A percentile compares a stretch with the other conserved stretches of the same genome.
Evolutionary conservation across 495 filamentous ascomycete species (phyloP).

Genomic region (Chaetomidium leptoderma): DNA sequence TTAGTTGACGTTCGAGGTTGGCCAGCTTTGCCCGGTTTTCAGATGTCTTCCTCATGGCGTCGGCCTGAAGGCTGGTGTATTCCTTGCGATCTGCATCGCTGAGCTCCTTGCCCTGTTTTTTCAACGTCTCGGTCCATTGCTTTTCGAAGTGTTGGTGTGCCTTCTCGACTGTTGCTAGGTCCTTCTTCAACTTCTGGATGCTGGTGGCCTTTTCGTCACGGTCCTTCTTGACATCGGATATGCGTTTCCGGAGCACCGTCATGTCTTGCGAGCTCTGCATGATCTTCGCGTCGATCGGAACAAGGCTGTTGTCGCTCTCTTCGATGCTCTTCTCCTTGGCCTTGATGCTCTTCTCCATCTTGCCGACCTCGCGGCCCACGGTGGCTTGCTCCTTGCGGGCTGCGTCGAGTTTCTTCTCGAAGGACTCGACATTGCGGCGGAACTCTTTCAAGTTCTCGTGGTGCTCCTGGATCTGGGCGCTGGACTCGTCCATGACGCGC

Average conservation of each 20-base stretch:
- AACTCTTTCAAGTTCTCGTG: conserved; percentile 96
- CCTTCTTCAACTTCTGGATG: conserved; percentile 68
- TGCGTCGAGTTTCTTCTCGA: conserved; percentile 73
- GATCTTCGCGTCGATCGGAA: conserved; percentile 91
- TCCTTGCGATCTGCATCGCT: conserved; percentile 84
- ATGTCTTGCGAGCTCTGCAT: conserved; percentile 70
- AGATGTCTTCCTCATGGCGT: conserved; percentile 80
- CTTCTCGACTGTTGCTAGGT: conserved; percentile 79
- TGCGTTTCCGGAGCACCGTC: conserved; percentile 58
- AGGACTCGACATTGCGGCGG: conserved; percentile 79
- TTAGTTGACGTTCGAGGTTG: conserved; percentile 75
- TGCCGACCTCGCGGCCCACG: conserved; percentile 71
- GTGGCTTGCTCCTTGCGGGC: conserved; percentile 82
- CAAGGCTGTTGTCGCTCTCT: conserved; percentile 73
- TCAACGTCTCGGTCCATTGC: conserved; percentile 75
- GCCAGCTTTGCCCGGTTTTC: conserved; percentile 78
- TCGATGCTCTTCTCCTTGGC: conserved; percentile 85
- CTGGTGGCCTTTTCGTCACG: conserved; percentile 61
- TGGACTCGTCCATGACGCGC: conserved; percentile 84
- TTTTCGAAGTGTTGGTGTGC: conserved; percentile 84
- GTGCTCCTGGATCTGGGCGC: conserved; percentile 83
- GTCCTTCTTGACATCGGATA: conserved; percentile 69
- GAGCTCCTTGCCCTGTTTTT: conserved; percentile 79
- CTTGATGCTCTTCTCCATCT: conserved; percentile 76
- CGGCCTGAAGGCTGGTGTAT: conserved; percentile 78